phyloP scores from a whole-genome alignment of 2,329 filamentous ascomycete genomes.

The Diaporthe sp. region DNA sequence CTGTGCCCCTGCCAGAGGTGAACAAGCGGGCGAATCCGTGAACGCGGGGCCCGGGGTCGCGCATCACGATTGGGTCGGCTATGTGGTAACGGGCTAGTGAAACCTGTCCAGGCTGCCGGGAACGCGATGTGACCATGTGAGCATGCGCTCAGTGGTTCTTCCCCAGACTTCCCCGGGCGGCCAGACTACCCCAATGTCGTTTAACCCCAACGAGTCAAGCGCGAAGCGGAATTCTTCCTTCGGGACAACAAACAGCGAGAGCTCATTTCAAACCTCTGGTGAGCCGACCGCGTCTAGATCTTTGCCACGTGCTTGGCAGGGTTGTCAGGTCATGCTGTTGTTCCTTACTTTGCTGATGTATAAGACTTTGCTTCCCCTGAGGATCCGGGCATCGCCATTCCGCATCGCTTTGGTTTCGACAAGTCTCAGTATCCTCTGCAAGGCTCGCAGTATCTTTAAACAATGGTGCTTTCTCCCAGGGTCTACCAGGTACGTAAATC shows the following conservation, averaged over 20 bases:
- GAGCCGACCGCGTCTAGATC: not conserved
- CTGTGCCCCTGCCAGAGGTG: not conserved
- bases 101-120: slow-evolving; percentile 14
- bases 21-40: not conserved
- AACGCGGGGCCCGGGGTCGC: not conserved
- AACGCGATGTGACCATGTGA: slow-evolving; percentile 12
- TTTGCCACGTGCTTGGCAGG: slow-evolving; percentile 21
- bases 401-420: not conserved
- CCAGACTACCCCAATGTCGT: not conserved
- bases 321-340: not conserved
- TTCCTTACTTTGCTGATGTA: not conserved
- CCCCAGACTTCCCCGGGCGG: slow-evolving; percentile 26
- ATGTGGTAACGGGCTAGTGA: not conserved
- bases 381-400: not conserved
- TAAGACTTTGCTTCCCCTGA: slow-evolving; percentile 7
- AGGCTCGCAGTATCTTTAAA: not conserved
- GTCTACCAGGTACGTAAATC: not conserved
- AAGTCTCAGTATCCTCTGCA: not conserved
- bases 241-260: slow-evolving; percentile 11
- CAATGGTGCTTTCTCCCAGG: not conserved
- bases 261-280: not conserved
- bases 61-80: slow-evolving; percentile 15
- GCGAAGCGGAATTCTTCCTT: not conserved
- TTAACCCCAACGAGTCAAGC: slow-evolving; percentile 10
- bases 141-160: not conserved